Base-by-base conservation (phyloP, 352 stramenopile genomes). In the Globisporangium viniferum region DNA sequence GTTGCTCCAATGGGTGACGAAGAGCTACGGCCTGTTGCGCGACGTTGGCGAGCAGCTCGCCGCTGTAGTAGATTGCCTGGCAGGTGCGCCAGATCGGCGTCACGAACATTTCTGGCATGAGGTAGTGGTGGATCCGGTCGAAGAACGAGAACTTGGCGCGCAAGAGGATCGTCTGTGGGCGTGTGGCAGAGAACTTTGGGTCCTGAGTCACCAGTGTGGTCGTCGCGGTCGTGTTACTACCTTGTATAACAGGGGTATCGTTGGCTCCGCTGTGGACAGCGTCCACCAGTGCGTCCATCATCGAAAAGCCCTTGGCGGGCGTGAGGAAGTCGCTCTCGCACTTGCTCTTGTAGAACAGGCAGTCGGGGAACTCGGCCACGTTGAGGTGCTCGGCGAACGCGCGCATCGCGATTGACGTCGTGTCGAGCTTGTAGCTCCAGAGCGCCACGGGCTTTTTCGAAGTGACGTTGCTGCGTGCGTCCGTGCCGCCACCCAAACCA, bases 391-490 rank as follows among this genome's bases (percentile, higher is more conserved):
- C 65, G n/a, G 44, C 57, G 22, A 70, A 66, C 4, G 57, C 46
- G 48, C 64, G 57, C 18, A 66, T 66, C 3, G 15, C 44, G 56
- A 70, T 22, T 7, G 65, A 70, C 20, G 65, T 66, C 12, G 65
- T 70, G 36, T 70, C 65, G 57, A 41, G 66, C 44, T 70, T 70
- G 65, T 70, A 70, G 24, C 59, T 41, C 59, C 66, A 71, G 29
- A 71, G n/a, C 18, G 46, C 49, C 14, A 51, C 54, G 31, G 51
- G 22, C 9, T 61, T 33, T 22, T 24, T 27, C 0, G 62, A 24
- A 3, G 62, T 56, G 5, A 62, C 36, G 36, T 55, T 68, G 8
- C 2, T 29, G 10, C 22, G 20, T 7, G 4, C 41, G 1, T 4
- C 15, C 1, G 2, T 7, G 2, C 39, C 39, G 9, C 14, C 12